Base-by-base conservation (phyloP, 2,329 filamentous ascomycete species). In the Diplodia intermedia region DNA sequence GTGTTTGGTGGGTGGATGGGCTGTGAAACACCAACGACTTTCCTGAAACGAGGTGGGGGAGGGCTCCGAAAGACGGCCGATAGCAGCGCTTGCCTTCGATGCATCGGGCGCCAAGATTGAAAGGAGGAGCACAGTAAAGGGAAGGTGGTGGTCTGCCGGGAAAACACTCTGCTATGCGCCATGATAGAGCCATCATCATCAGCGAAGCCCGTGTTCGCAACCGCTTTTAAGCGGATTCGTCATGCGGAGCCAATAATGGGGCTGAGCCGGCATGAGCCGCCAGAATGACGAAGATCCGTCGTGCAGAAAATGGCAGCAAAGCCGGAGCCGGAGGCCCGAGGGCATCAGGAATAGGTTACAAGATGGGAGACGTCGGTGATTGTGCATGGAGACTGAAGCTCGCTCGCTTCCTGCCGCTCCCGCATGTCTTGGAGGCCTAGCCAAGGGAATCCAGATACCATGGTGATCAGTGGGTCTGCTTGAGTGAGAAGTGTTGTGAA, bases 361-460 rank as follows among this genome's bases (percentile, higher is more conserved):
- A 40, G 57, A 36, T 62, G 43, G 20, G 50, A 62, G 57, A 62
- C 33, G 43, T 43, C 31, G 43, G 29, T 47, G 57, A 62, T 52
- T 29, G n/a, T 29, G 43, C 23, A 31, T 52, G 40, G 40, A 33
- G 31, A 33, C 7, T 33, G 8, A 43, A 43, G 38, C 40, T 43
- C 56, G 56, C 56, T 61, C 56, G 56, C 40, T 61, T 61, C 56
- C 47, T 43, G 15, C 47, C 56, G 56, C 56, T 61, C 56, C 56
- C 40, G 56, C 56, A 36, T 33, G 31, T 33, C 31, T 49, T 9
- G 40, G 40, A 33, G n/a, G 57, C 57, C 57, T n/a, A 50, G 43
- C 57, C 57, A 62, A 62, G 57, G 12, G 2, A 15, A 9, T 11
- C 14, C 36, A 14, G 26, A 52, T 50, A 26, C 31, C 31, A 11